Base-by-base conservation (phyloP, 768 basidiomycete genomes). In the Hydnomerulius pinastri region DNA sequence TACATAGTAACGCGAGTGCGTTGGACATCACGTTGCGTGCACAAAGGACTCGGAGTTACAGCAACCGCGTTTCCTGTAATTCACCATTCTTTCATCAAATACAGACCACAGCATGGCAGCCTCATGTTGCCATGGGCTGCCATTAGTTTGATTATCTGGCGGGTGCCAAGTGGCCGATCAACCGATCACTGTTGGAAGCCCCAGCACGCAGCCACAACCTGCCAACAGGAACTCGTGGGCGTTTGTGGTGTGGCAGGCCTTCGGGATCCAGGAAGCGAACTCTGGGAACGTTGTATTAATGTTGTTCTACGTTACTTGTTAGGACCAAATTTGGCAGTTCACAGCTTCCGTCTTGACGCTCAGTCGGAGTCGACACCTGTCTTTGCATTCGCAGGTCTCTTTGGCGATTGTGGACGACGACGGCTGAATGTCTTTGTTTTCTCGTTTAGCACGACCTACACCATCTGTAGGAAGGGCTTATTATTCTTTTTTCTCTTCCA, bases 401-500 rank as follows among this genome's bases (percentile, higher is more conserved):
- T 43, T 50, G 23, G 30, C 28, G 10, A 24, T 46, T 24, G 23
- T 41, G 27, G 24, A 28, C 28, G 12, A 8, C 18, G 38, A 25
- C 4, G 18, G 38, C 55, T 38, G 48, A 37, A 84, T 86, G 81
- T 78, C 81, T 58, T 68, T 79, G 50, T 54, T 83, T 50, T 55
- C 68, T 51, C 80, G 81, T 46, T 62, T 84, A 43, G 66, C 82
- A 39, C 78, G 71, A 43, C 71, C 74, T 55, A 45, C 73, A 24
- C 77, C 76, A 41, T 73, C 76, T 18, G 69, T 76, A 13, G 72
- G 78, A 41, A 78, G 89, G 62, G 67, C 80, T 9, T 90, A 88
- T 57, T 91, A 86, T 6, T 90, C 88, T 1, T 85, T 86, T 58
- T 91, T 89, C 72, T 88, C 86, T 11, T 86, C 85, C 23, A 89